Evolutionary conservation across 2,329 filamentous ascomycete genomes (phyloP), one percentile per base, ranked within the genome.

Genomic region (Aspergillus calidoustus): DNA sequence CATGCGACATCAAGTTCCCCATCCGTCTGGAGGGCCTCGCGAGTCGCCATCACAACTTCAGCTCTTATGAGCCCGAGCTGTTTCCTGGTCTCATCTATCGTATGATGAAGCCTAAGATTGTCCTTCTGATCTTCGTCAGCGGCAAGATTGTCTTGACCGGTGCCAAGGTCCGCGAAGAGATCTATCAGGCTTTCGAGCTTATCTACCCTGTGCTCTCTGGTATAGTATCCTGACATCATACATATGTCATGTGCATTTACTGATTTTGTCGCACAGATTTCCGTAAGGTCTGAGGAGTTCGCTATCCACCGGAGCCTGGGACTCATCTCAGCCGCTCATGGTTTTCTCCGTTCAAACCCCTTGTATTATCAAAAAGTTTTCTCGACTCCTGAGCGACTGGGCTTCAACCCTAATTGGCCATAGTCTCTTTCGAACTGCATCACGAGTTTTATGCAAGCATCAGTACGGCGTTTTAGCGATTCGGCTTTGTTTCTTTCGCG

Each of bases 91-190:
- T 99, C 56, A 99, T 99, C 82, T 99, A 99, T 82, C 93, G 95
- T 78, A 99, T 99, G 95, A 97, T 98, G 85, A 98, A 98, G 85
- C 95, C 95, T 22, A 98, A 98, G 88, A 97, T 98, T 70, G 94
- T 98, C 57, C 88, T 98, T 28, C 84, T 98, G 75, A 97, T 99
- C 79, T 98, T 98, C 83, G 94, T 98, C 73, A 95, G 91, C 74
- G 95, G 94, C 75, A 98, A 98, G 86, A 98, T 98, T 65, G 95
- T 98, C 73, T 86, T 98, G 76, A 98, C 95, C 47, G 95, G 95
- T 74, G 95, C 95, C 69, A 98, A 99, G 78, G 93, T 98, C 68
- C 91, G 95, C 71, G 95, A 99, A 80, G 95, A 98, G 82, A 98
- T 99, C 70, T 96, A 97, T 75, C 91, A 95, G 79, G 93, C 93